These are phyloP conservation scores for Balansia obtecta DNA, from an alignment of 2,329 filamentous ascomycete genomes.

Conservation along the genomic window DNA sequence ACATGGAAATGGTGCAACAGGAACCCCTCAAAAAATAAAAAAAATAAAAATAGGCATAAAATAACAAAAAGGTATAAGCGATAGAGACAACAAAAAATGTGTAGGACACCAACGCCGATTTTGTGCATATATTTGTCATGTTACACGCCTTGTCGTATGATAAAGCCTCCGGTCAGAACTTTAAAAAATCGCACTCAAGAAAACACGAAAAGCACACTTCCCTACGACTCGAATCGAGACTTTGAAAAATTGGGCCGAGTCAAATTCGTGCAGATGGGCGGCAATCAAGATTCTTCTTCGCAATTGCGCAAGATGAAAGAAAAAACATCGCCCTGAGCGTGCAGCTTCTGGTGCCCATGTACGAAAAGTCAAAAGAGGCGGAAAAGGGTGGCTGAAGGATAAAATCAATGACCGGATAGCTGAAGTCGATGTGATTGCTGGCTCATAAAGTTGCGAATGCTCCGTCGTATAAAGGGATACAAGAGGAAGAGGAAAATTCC, in stretches of 20 bases:
- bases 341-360: no score
- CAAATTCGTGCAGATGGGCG: no score
- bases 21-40: background rate
- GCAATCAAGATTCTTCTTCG: no score
- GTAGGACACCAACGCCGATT: slow-evolving; percentile 14
- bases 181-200: background rate
- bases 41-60: background rate
- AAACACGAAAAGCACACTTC: background rate
- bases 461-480: background rate
- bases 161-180: background rate
- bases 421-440: no score
- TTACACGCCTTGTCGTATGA: background rate
- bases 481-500: background rate
- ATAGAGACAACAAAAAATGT: background rate
- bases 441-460: no score
- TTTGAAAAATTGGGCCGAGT: background rate
- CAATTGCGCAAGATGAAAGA: no score
- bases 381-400: no score
- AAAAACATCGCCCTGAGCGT: no score
- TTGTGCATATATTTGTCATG: slow-evolving; percentile 4
- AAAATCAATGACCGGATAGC: no score
- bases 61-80: no score
- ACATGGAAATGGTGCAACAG: background rate
- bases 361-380: no score
- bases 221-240: background rate